phyloP scores from a whole-genome alignment of 768 basidiomycete genomes.

The Galerina marginata region DNA sequence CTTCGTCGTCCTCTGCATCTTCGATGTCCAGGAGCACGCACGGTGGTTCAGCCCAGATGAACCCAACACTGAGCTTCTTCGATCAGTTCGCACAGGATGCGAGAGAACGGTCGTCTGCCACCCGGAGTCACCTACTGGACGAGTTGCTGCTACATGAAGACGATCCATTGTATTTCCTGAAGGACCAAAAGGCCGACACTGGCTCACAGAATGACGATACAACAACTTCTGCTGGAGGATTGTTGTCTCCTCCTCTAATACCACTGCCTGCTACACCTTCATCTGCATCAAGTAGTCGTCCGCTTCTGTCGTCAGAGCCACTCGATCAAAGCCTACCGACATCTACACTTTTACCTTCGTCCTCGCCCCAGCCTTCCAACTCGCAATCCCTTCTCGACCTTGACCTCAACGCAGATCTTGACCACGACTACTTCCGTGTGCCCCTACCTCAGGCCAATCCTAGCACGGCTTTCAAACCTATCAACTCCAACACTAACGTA shows the following conservation, averaged over 20 bases:
- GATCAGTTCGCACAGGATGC: conserved; percentile 64
- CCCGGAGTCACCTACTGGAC: conserved; percentile 58
- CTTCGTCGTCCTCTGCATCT: conserved; percentile 6
- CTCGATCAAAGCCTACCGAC: neutral
- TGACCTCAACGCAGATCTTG: conserved; percentile 36
- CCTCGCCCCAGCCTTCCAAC: neutral
- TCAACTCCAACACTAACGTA: neutral
- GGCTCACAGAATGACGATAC: neutral
- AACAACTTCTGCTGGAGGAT: neutral
- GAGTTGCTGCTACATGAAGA: conserved; percentile 72
- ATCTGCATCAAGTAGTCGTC: neutral
- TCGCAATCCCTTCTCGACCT: conserved; percentile 12
- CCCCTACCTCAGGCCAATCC: conserved; percentile 10
- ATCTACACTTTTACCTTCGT: neutral
- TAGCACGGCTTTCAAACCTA: neutral
- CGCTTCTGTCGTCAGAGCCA: neutral
- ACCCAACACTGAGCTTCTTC: conserved; percentile 57
- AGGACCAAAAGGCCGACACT: conserved; percentile 19
- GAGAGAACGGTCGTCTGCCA: conserved; percentile 56
- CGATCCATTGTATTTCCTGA: conserved; percentile 70
- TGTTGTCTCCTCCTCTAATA: conserved; percentile 1
- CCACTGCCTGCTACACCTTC: neutral
- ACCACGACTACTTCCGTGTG: conserved; percentile 40
- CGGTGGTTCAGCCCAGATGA: conserved; percentile 11
- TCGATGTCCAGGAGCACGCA: neutral